These are phyloP conservation scores for Euptelea pleiosperma DNA, from an alignment of 164 flowering plant species.

Conservation along the genomic window DNA sequence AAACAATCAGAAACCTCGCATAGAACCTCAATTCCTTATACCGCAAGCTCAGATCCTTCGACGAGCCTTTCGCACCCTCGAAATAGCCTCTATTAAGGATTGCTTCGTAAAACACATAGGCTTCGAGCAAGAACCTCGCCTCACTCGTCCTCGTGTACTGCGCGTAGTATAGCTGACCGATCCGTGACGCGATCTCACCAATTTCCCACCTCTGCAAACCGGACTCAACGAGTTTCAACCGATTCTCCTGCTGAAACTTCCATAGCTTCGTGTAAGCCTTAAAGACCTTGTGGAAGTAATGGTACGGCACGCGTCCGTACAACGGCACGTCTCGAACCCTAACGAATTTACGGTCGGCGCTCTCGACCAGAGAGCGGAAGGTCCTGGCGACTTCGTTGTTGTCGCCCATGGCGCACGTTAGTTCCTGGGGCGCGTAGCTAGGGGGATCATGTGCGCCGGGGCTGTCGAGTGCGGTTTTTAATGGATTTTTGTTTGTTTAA, in stretches of 20 bases:
- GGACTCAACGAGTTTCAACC: slow-evolving; percentile 54
- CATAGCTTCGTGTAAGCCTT: slow-evolving; percentile 81
- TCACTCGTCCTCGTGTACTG: slow-evolving; percentile 91
- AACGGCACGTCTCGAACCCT: slow-evolving; percentile 70
- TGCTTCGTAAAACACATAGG: slow-evolving; percentile 90
- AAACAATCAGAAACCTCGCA: slow-evolving; percentile 83
- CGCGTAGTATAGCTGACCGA: slow-evolving; percentile 88
- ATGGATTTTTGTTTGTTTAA: background rate
- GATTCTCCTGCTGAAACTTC: slow-evolving; percentile 87
- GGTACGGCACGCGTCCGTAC: slow-evolving; percentile 37
- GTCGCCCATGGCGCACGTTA: slow-evolving; percentile 26
- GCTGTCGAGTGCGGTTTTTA: background rate
- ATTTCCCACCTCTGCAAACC: slow-evolving; percentile 94
- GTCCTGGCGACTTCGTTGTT: slow-evolving; percentile 29
- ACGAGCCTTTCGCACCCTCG: slow-evolving; percentile 34
- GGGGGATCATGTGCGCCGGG: slow-evolving; percentile 10
- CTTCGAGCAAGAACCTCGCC: slow-evolving; percentile 67
- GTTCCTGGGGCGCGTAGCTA: background rate
- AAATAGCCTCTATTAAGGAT: slow-evolving; percentile 71
- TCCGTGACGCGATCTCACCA: slow-evolving; percentile 97
- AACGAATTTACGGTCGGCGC: slow-evolving; percentile 84
- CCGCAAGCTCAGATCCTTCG: slow-evolving; percentile 57
- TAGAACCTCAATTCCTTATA: slow-evolving; percentile 86
- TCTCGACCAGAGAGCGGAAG: slow-evolving; percentile 66
- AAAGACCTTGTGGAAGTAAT: slow-evolving; percentile 76